A percentile compares a stretch with the other conserved stretches of the same genome.
Conservation (phyloP, 2,329 filamentous ascomycete genomes). For the Paecilomyces variotii region DNA sequence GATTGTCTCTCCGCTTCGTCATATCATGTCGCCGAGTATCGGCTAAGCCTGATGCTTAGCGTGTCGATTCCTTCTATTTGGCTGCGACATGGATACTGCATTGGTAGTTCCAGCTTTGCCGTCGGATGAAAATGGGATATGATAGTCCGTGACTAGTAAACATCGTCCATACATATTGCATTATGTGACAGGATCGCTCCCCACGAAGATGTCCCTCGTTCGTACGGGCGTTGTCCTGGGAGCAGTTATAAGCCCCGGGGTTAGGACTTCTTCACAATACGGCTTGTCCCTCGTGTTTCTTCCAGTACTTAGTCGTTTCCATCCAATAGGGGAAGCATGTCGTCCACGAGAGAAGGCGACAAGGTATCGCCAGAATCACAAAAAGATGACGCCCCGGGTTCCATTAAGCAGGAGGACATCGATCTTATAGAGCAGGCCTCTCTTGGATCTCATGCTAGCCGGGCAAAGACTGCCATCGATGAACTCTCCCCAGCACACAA, state of each 20-base stretch:
- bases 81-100: not conserved
- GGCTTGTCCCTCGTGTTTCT: not conserved
- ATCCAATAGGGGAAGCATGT: not conserved
- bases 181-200: not conserved
- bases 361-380: not conserved
- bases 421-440: not conserved
- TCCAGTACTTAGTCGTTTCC: not conserved
- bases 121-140: not conserved
- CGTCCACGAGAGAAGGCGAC: not conserved
- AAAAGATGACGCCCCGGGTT: not conserved
- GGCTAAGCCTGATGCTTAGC: not conserved
- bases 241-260: not conserved
- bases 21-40: not conserved
- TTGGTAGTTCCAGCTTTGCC: not conserved
- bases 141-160: not conserved
- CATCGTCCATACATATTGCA: not conserved
- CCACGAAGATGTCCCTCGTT: not conserved
- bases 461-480: constrained; percentile 22
- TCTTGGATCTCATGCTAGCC: constrained; percentile 16
- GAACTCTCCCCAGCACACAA: constrained; percentile 14
- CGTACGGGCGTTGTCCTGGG: not conserved
- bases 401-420: not conserved
- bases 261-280: not conserved
- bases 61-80: not conserved
- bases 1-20: not conserved